Evolutionary conservation across 805 yeast genomes (phyloP), one percentile per base, ranked within the genome.

Genomic region (Ascoidea tarda): DNA sequence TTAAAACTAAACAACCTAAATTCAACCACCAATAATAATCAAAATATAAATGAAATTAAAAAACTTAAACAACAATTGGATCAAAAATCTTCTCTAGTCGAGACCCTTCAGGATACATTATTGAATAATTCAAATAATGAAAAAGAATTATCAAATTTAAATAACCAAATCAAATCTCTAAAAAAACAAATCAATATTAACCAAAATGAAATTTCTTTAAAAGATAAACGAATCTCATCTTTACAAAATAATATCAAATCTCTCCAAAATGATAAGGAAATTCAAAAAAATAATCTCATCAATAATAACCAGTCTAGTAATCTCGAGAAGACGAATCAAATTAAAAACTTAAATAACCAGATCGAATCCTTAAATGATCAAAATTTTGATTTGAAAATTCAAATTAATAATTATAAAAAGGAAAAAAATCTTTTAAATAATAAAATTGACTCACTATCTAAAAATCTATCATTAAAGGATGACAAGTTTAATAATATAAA

Each of bases 381-480:
- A 38, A 38, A 38, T 38, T 10, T 38, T 38, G 14, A 38, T 10
- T 38, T 14, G 14, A 38, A 38, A 10, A 2, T 14, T 38, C 44
- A 38, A 2, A 16, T 52, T 4, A 59, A 58, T 28, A 60, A 59
- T 28, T 52, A 46, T n/a, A 56, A 54, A 1, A 50, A 53, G 33
- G 59, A 58, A 8, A 5, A 61, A 5, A 60, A 59, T n/a, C 54
- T 54, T 2, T 57, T 52, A 50, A 59, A 59, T 10, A 52, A 59
- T 14, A 58, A 59, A 12, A 49, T 64, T 33, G 62, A 62, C 8
- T 55, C 54, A 32, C 51, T 57, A 46, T 53, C 55, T 2, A 58
- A 58, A 5, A 53, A 55, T 42, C 47, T 59, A 16, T 59, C 58
- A 46, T 51, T 52, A 2, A 50, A 38, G 47, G 54, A 52, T 10